phyloP scores from a whole-genome alignment of 805 yeast species.

The Starmerella stigmatis region DNA sequence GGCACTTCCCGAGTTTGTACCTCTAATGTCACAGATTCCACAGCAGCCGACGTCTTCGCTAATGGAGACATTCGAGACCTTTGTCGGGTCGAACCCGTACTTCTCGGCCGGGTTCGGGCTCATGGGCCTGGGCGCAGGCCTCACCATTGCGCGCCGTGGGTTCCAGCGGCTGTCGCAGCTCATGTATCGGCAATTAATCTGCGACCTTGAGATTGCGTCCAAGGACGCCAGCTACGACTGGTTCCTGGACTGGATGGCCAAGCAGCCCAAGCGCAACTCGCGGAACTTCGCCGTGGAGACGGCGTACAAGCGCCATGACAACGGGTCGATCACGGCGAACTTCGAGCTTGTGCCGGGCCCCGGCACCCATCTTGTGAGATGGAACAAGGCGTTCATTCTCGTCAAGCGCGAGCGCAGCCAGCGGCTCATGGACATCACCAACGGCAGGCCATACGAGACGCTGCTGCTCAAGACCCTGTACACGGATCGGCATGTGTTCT shows the following conservation, averaged over 20 bases:
- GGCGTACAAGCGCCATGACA: conserved; percentile 73
- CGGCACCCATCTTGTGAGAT: conserved; percentile 79
- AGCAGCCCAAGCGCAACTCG: conserved; percentile 59
- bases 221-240: conserved; percentile 88
- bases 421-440: conserved; percentile 73
- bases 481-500: conserved; percentile 62
- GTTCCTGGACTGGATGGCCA: conserved; percentile 95
- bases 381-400: conserved; percentile 77
- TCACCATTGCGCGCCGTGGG: conserved; percentile 68
- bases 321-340: conserved; percentile 78
- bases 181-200: conserved; percentile 70
- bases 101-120: conserved; percentile 98
- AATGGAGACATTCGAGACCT: conserved; percentile 14
- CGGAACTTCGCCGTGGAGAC: conserved; percentile 89
- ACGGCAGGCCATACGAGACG: conserved; percentile 92
- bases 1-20: too few relatives aligned
- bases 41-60: too few relatives aligned
- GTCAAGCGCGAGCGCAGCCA: conserved; percentile 87
- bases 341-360: conserved; percentile 95
- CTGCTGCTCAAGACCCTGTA: conserved; percentile 86
- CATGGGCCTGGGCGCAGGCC: conserved; percentile 84
- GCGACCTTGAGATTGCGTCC: conserved; percentile 85
- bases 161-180: conserved; percentile 52
- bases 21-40: too few relatives aligned
- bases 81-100: conserved; percentile 66